Evolutionary conservation across 2,329 filamentous ascomycete genomes (phyloP), one percentile per base, ranked within the genome.

Genomic region (Xylaria sp.): DNA sequence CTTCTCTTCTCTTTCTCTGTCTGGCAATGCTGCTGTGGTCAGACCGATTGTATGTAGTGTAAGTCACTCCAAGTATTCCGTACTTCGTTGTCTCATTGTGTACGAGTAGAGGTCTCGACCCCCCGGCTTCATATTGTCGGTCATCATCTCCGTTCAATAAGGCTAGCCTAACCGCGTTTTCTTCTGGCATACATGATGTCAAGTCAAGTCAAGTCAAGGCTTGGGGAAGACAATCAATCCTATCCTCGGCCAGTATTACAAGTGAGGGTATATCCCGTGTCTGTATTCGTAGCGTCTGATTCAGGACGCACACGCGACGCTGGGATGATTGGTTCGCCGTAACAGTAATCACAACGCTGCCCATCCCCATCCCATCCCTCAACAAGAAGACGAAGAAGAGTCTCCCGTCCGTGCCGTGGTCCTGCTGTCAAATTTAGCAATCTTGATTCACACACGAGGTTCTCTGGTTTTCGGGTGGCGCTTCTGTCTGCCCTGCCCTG

Each of bases 281-380:
- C 13, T 6, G 13, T n/a, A 46, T 10, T 8, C 46, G 16, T 18
- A 48, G 46, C 46, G 46, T 48, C 9, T 64, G 62, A 10, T 62
- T 65, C 63, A 61, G 56, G 52, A 58, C 48, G 52, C 56, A 55
- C 56, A n/a, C 39, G 6, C 42, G 5, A 46, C 11, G 13, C 42
- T n/a, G 42, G 23, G 42, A n/a, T 46, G 42, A 46, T 49, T 51
- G 51, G n/a, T 59, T 55, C 49, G 49, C 54, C 57, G 57, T 68
- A 68, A 49, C 65, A 69, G 66, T 70, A 69, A 68, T 69, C 65
- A 63, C 46, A 55, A 46, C 19, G 7, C 18, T 7, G 23, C 4
- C 23, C n/a, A n/a, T 61, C 60, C 4, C 23, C n/a, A n/a, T 61
- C 60, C 62, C 64, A 64, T 52, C 57, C 56, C 57, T 58, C 59